These are phyloP conservation scores for Ustilago cynodontis DNA, from an alignment of 1,284 basidiomycete species.

Conservation along the genomic window DNA sequence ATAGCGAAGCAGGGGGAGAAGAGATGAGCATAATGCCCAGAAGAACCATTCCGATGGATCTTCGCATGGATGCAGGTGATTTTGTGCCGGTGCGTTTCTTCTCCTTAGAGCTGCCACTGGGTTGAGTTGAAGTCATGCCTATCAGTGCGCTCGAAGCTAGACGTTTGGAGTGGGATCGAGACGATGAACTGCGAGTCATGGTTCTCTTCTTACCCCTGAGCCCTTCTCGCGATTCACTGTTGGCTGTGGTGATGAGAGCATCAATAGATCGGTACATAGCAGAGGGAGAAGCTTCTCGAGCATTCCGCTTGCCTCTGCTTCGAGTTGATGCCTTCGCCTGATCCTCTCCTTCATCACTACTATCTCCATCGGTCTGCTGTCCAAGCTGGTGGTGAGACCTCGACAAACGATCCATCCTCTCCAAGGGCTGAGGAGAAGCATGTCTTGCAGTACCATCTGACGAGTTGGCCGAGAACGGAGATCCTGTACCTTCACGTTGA, in stretches of 20 bases:
- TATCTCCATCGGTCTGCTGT: neutral
- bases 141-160: neutral
- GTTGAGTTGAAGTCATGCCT: neutral
- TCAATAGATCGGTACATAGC: conserved; percentile 25
- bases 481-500: conserved; percentile 1
- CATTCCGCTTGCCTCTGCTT: conserved; percentile 8
- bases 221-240: neutral
- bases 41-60: conserved; percentile 43
- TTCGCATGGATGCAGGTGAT: conserved; percentile 35
- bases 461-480: conserved; percentile 21
- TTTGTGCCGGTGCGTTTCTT: conserved; percentile 35
- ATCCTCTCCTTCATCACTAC: conserved; percentile 6
- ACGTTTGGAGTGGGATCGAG: conserved; percentile 22
- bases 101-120: neutral
- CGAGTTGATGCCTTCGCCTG: neutral
- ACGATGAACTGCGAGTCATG: conserved; percentile 24
- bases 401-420: conserved; percentile 9
- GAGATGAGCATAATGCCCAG: conserved; percentile 43
- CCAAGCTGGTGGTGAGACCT: conserved; percentile 45
- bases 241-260: neutral
- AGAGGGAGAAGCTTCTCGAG: conserved; percentile 14
- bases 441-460: conserved; percentile 40
- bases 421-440: conserved; percentile 16
- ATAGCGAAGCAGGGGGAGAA: conserved; percentile 11
- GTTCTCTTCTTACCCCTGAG: conserved; percentile 10